Conservation (phyloP, 345 rosid species). For the Cardamine occulta region DNA sequence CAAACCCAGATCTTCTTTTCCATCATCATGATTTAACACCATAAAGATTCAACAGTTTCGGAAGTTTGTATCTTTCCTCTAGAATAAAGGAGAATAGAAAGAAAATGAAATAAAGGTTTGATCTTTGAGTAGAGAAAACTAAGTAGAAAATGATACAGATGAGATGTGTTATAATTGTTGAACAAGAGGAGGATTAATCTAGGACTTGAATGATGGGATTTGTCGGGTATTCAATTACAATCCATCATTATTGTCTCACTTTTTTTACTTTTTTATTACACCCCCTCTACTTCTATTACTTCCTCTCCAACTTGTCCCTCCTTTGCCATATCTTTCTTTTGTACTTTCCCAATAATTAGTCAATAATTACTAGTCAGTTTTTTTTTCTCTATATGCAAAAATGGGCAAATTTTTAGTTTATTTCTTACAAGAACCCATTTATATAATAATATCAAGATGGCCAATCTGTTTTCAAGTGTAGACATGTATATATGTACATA, state of each 20-base stretch:
- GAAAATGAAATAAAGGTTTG: neutral
- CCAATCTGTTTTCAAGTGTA: neutral
- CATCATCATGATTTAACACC: constrained; percentile 47
- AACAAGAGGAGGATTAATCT: constrained; percentile 31
- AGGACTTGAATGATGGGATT: constrained; percentile 40
- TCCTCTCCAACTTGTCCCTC: constrained; percentile 37
- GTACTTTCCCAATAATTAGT: constrained; percentile 29
- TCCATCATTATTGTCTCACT: constrained; percentile 28
- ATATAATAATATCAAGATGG: neutral
- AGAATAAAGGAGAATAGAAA: neutral
- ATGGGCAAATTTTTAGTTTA: neutral
- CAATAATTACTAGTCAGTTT: neutral
- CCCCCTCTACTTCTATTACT: constrained; percentile 2
- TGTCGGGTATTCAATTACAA: constrained; percentile 35
- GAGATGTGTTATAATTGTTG: constrained; percentile 26
- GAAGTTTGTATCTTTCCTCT: neutral
- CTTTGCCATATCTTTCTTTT: constrained; percentile 37
- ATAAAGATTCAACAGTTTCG: neutral
- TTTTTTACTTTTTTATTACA: neutral
- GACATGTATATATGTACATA: constrained; percentile 16
- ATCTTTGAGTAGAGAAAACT: neutral
- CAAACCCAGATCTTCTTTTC: constrained; percentile 88
- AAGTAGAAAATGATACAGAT: neutral
- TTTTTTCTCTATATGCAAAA: neutral
- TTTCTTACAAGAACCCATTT: neutral